Evolutionary conservation across 768 basidiomycete species (phyloP), one percentile per base, ranked within the genome.

Genomic region (Rhizopogon rudus): DNA sequence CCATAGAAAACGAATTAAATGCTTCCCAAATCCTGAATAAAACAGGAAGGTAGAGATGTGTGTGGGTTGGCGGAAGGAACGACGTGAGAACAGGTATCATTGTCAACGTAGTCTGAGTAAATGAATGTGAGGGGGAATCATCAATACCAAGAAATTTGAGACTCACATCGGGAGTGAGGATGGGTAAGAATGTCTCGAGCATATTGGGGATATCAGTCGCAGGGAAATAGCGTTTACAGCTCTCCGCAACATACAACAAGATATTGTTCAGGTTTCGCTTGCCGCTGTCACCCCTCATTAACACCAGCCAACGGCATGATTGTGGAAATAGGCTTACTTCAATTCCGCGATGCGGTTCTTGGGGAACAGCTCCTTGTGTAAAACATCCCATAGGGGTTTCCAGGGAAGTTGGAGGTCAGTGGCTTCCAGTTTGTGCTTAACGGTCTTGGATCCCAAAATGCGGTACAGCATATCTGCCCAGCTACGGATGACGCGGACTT

Each of bases 401-500:
- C 91, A 93, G 1, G 81, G 74, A 3, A 93, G 81, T 59, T 82
- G 73, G 31, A 93, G 75, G 64, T 92, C 91, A 9, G 71, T 61
- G 20, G 76, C 59, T 56, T 90, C 84, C 43, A 93, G 78, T 68
- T 83, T 91, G 51, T 83, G 82, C 59, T 79, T 82, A 42, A 87
- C 84, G 6, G 81, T 75, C 71, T 87, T 90, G 65, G 77, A 83
- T 40, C 80, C 77, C 13, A 91, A 74, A 44, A 92, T 75, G 55
- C 87, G 83, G 44, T 83, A 79, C 60, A 91, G 76, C 81, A 88
- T 88, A 62, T 88, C 87, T 13, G 86, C 82, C 88, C 89, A 92
- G 66, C 76, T 82, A 48, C 87, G 82, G 56, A 84, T 75, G 59
- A 86, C 75, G 42, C 86, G 82, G 9, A 84, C 77, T 52, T 93